A percentile compares a stretch with the other conserved stretches of the same genome.
Conservation (phyloP, 352 stramenopile species). For the Globisporangium parvum region DNA sequence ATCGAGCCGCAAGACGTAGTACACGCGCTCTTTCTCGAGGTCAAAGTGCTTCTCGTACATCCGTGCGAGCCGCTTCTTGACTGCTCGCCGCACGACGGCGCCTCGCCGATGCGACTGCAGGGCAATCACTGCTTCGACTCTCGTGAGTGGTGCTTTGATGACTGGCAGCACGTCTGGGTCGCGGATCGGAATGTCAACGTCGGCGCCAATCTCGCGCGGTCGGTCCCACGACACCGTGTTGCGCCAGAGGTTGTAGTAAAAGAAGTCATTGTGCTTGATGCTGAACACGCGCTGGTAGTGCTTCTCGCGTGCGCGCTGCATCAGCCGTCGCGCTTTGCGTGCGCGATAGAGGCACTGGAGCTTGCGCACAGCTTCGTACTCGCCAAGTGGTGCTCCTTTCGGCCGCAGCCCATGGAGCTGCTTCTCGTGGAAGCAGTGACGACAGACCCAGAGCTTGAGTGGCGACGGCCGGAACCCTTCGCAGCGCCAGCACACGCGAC, state of each 20-base stretch:
- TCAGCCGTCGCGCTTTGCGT: conserved; percentile 31
- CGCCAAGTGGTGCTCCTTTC: conserved; percentile 30
- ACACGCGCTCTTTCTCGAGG: conserved; percentile 43
- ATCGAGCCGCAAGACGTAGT: conserved; percentile 31
- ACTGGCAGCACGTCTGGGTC: conserved; percentile 51
- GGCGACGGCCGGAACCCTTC: conserved; percentile 67
- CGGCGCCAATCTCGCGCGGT: conserved; percentile 26
- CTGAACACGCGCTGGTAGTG: conserved; percentile 73
- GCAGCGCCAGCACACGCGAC: conserved; percentile 71
- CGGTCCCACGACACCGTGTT: conserved; percentile 40
- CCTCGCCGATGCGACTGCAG: conserved; percentile 40
- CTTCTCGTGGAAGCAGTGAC: conserved; percentile 65
- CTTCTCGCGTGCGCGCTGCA: conserved; percentile 51
- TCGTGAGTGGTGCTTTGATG: conserved; percentile 47
- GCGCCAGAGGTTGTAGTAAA: conserved; percentile 73
- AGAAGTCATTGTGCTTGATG: conserved; percentile 68
- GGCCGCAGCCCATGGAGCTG: conserved; percentile 49
- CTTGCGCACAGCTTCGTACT: conserved; percentile 75
- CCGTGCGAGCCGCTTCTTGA: conserved; percentile 18
- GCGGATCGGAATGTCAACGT: conserved; percentile 61
- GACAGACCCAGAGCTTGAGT: conserved; percentile 61
- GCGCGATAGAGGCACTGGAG: conserved; percentile 65
- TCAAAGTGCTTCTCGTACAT: conserved; percentile 74
- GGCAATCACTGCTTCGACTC: conserved; percentile 36
- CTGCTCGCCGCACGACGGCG: conserved; percentile 21